These are phyloP conservation scores for Podochytrium sp. DNA, from an alignment of 192 early-diverging fungal species.

Conservation along the genomic window DNA sequence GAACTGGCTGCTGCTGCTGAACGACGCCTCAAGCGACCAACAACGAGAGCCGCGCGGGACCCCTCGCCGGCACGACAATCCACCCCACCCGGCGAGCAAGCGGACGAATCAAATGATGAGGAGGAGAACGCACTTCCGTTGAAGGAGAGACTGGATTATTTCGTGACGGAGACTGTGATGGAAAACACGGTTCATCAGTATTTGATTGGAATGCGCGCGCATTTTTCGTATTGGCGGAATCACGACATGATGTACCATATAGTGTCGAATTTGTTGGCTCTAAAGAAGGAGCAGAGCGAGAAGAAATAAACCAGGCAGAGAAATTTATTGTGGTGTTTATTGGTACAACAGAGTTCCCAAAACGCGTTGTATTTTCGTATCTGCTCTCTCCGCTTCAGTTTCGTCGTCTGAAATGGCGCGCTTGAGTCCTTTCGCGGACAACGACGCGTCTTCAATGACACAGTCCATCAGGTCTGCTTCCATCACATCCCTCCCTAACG, in stretches of 20 bases:
- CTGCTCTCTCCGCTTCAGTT: no score
- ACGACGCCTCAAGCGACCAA: slow-evolving; percentile 9
- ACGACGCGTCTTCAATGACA: no score
- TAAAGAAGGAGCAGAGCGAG: slow-evolving; percentile 6
- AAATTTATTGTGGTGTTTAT: no score
- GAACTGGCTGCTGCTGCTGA: slow-evolving; percentile 36
- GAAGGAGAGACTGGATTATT: slow-evolving; percentile 47
- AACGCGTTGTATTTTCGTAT: no score
- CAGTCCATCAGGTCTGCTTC: no score
- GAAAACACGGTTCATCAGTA: slow-evolving; percentile 52
- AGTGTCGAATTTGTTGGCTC: slow-evolving; percentile 3
- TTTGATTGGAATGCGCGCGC: slow-evolving; percentile 47
- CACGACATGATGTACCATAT: slow-evolving; percentile 49
- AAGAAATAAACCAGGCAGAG: not conserved
- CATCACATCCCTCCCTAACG: no score
- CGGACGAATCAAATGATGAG: slow-evolving; percentile 10
- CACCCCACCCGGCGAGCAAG: not conserved
- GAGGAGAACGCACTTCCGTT: slow-evolving; percentile 30
- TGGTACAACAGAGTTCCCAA: no score
- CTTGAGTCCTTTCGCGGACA: no score
- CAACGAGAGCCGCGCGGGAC: not conserved
- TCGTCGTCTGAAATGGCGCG: no score
- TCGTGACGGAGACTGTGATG: slow-evolving; percentile 47
- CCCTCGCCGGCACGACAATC: not conserved
- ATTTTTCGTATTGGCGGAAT: slow-evolving; percentile 57